Evolutionary conservation across 2,329 filamentous ascomycete species (phyloP).

Genomic region (Raffaelea deltoideospora): DNA sequence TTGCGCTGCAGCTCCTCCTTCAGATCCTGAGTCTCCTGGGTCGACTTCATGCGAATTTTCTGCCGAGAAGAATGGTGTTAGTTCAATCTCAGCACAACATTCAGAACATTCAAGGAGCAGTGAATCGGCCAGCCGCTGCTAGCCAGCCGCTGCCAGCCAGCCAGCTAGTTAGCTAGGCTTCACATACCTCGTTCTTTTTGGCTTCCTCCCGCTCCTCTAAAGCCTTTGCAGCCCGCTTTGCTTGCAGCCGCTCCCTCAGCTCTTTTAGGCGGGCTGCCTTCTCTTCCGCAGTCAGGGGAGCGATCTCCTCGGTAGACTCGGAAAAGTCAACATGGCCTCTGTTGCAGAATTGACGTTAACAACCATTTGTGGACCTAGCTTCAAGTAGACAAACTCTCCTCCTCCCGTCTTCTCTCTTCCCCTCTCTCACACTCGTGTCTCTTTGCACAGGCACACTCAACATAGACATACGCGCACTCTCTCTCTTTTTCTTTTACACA

Average conservation of each 20-base stretch:
- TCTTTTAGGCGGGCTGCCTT: slow-evolving; percentile 69
- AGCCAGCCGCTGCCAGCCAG: too few species aligned
- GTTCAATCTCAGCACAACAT: background rate
- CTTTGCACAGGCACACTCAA: too few species aligned
- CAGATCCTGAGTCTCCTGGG: slow-evolving; percentile 71
- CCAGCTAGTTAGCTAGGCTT: background rate
- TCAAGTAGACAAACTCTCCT: background rate
- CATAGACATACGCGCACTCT: too few species aligned
- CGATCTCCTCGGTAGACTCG: slow-evolving; percentile 85
- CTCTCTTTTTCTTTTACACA: too few species aligned
- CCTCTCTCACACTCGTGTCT: too few species aligned
- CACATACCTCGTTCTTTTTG: slow-evolving; percentile 67
- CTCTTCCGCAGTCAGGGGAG: slow-evolving; percentile 80
- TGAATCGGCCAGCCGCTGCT: too few species aligned
- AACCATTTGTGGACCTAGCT: too few species aligned
- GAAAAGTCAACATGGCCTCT: slow-evolving; percentile 80
- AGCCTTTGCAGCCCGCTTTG: slow-evolving; percentile 55
- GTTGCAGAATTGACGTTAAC: background rate
- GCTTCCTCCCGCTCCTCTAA: slow-evolving; percentile 64
- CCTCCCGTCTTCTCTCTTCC: too few species aligned
- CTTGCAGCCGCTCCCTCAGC: slow-evolving; percentile 54
- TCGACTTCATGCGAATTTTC: slow-evolving; percentile 70
- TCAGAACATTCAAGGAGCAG: background rate
- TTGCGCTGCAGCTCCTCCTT: slow-evolving; percentile 83
- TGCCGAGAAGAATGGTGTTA: slow-evolving; percentile 12